Evolutionary conservation across 176 grass and related monocot genomes (phyloP), one percentile per base, ranked within the genome.

Genomic region (Eleusine indica): DNA sequence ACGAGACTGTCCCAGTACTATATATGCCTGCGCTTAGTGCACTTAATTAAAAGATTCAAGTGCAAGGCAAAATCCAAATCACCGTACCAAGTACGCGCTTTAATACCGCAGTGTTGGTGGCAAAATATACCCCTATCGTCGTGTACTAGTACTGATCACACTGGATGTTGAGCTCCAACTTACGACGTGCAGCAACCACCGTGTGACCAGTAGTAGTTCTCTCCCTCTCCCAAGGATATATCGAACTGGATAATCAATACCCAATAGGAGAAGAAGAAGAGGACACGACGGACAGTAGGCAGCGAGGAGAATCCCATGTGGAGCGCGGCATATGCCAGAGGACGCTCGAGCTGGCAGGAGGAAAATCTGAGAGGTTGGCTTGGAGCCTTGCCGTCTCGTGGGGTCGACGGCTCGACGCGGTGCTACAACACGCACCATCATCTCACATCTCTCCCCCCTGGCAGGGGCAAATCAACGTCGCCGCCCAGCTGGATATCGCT

Each of bases 291-390:
- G 53, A 8, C 44, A 21, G 42, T 6, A 18, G 61, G 77, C 54
- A 18, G 39, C 49, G 30, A 40, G 47, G 12, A 68, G 35, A 76
- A 80, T 52, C 58, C 76, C 77, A 80, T 73, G 76, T 80, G 84
- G 35, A 71, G 25, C 21, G 44, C 21, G 22, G 64, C 40, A 64
- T 11, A 30, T 14, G 35, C 17, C 28, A 15, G 47, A 4, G 9
- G 0, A 61, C 12, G n/a, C 54, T 73, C 64, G 77, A 74, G 61
- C 85, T 80, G 84, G 84, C 76, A 30, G 10, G 17, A 30, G 61
- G 38, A 41, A 61, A 75, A 30, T 46, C 32, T 8, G 81, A 70
- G 51, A 47, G 38, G 39, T 37, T 21, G 43, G 57, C 76, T 80
- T 86, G 58, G 77, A 63, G 16, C n/a, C 17, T 74, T 66, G 46